phyloP scores from a whole-genome alignment of 2,329 filamentous ascomycete genomes.

The Nannizziopsis arthrosporioides region DNA sequence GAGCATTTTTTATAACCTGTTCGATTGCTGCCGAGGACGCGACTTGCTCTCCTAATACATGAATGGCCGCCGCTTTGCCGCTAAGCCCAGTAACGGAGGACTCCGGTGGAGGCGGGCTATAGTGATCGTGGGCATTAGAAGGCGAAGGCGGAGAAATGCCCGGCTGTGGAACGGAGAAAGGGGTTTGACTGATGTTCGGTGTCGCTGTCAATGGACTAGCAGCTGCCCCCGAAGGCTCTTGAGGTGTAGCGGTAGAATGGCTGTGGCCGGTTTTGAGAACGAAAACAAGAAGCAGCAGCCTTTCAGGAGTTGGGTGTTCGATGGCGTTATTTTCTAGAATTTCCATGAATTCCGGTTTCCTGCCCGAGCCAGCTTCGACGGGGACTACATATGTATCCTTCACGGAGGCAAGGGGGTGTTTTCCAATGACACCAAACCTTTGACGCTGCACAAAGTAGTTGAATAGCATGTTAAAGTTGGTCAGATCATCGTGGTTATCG shows the following conservation, averaged over 20 bases:
- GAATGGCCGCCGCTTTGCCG: constrained; percentile 48
- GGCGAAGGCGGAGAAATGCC: background rate
- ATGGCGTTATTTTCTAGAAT: constrained; percentile 77
- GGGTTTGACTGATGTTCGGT: constrained; percentile 16
- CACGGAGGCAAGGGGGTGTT: constrained; percentile 61
- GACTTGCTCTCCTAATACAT: constrained; percentile 50
- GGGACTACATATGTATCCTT: constrained; percentile 88
- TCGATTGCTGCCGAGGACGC: constrained; percentile 54
- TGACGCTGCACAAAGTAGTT: constrained; percentile 75
- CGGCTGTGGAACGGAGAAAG: constrained; percentile 9
- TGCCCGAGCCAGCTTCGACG: constrained; percentile 55
- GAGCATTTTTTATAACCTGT: constrained; percentile 58
- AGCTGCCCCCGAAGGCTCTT: constrained; percentile 26
- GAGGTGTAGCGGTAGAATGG: constrained; percentile 29
- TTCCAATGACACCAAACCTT: constrained; percentile 76
- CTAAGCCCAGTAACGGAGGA: constrained; percentile 18
- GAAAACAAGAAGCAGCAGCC: constrained; percentile 71
- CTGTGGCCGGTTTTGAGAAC: constrained; percentile 57
- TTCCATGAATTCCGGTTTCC: constrained; percentile 73
- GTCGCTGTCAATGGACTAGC: constrained; percentile 25
- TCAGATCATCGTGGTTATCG: constrained; percentile 45
- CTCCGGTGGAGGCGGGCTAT: constrained; percentile 19
- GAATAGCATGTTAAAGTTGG: constrained; percentile 64
- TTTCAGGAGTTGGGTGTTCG: constrained; percentile 57
- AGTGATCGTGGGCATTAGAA: constrained; percentile 3